phyloP scores from a whole-genome alignment of 306 rosid genomes.

The Cercis canadensis region DNA sequence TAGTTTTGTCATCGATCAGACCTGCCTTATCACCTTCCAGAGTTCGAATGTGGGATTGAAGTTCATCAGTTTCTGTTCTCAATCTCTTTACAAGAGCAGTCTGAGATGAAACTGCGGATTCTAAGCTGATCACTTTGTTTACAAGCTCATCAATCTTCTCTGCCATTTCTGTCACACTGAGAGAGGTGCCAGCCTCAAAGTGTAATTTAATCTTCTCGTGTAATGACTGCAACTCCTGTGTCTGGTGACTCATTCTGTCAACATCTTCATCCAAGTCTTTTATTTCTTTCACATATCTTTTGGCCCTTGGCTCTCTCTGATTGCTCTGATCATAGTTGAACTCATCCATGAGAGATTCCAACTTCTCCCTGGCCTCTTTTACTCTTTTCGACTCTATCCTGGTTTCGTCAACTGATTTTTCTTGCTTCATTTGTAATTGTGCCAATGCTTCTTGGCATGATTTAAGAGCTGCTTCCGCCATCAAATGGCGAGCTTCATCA shows the following conservation, averaged over 20 bases:
- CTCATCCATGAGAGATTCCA: constrained; percentile 61
- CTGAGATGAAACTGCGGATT: constrained; percentile 78
- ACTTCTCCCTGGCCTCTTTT: constrained; percentile 54
- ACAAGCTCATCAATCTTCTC: constrained; percentile 90
- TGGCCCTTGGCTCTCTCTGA: constrained; percentile 31
- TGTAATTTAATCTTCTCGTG: constrained; percentile 61
- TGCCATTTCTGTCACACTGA: constrained; percentile 76
- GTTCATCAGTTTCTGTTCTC: constrained; percentile 71
- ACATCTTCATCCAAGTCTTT: constrained; percentile 41
- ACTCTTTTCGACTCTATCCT: constrained; percentile 62
- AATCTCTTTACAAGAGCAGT: constrained; percentile 67
- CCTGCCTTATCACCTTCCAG: constrained; percentile 71
- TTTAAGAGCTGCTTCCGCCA: constrained; percentile 82
- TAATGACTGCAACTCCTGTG: constrained; percentile 51
- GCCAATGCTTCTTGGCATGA: constrained; percentile 80
- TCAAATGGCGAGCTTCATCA: constrained; percentile 81
- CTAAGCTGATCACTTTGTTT: constrained; percentile 74
- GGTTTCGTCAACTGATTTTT: constrained; percentile 66
- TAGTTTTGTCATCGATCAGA: constrained; percentile 53
- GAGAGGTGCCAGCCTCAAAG: constrained; percentile 53
- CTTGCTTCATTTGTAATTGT: constrained; percentile 67
- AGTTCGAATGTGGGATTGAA: constrained; percentile 63
- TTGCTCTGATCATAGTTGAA: constrained; percentile 38
- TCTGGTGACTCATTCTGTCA: constrained; percentile 39
- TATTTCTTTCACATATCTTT: constrained; percentile 34